A percentile compares a stretch with the other conserved stretches of the same genome.
Evolutionary conservation across 345 rosid species (phyloP).

Genomic region (Populus alba): DNA sequence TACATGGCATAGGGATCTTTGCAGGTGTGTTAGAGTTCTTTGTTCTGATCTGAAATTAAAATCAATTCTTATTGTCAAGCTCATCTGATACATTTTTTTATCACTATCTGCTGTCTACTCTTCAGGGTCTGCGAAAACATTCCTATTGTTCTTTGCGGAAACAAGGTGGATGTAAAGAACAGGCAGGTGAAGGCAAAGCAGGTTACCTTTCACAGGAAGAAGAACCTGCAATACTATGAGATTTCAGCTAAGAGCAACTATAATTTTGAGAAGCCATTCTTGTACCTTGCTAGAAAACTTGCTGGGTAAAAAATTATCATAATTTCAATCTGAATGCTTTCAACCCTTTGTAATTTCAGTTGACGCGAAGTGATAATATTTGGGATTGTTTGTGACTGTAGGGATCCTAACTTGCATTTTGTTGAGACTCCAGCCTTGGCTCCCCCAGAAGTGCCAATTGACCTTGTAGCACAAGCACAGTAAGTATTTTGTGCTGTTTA

Average conservation of each 20-base stretch:
- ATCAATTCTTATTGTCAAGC: background rate
- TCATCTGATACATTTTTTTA: background rate
- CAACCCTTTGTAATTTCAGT: background rate
- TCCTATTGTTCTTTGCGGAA: constrained; percentile 88
- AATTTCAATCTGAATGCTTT: background rate
- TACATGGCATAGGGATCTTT: constrained; percentile 94
- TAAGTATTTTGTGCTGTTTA: background rate
- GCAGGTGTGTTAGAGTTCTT: constrained; percentile 44
- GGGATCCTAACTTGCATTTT: constrained; percentile 22
- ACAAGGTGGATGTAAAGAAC: constrained; percentile 92
- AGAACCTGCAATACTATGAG: constrained; percentile 86
- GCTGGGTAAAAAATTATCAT: constrained; percentile 60
- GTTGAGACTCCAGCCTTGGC: constrained; percentile 24
- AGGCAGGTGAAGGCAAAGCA: constrained; percentile 95
- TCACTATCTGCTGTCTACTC: background rate
- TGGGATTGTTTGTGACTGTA: background rate
- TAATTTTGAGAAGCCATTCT: constrained; percentile 89
- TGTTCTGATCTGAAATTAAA: background rate
- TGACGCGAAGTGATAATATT: background rate
- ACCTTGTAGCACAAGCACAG: constrained; percentile 19
- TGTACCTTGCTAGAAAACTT: constrained; percentile 84
- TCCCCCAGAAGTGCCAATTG: constrained; percentile 25
- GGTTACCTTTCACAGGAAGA: constrained; percentile 92
- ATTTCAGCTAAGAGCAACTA: constrained; percentile 94
- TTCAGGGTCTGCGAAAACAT: constrained; percentile 84